phyloP scores from a whole-genome alignment of 2,329 filamentous ascomycete species.

The Neofusicoccum umdonicola region DNA sequence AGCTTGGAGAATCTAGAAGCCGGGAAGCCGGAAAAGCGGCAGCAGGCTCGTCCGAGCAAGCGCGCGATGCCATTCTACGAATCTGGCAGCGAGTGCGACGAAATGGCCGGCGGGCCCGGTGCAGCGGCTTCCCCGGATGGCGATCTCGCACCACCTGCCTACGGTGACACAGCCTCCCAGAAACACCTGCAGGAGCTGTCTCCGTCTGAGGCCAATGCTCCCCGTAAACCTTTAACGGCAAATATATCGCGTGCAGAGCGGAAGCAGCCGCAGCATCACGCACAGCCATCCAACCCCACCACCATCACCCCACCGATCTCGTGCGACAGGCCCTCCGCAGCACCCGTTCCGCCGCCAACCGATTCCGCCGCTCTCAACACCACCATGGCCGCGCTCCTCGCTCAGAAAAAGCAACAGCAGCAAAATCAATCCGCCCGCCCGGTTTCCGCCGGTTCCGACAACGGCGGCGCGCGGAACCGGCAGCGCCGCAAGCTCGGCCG shows the following conservation, averaged over 20 bases:
- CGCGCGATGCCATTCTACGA: conserved; percentile 7
- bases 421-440: background rate
- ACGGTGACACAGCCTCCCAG: background rate
- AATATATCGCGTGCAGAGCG: background rate
- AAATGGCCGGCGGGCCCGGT: background rate
- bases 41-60: background rate
- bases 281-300: background rate
- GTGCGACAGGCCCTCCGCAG: background rate
- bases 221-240: background rate
- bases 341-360: background rate
- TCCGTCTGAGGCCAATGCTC: conserved; percentile 1
- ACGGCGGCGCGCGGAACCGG: background rate
- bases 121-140: background rate
- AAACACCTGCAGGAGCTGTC: conserved; percentile 13
- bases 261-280: background rate
- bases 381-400: conserved; percentile 22
- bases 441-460: background rate
- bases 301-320: background rate
- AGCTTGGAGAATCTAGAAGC: background rate
- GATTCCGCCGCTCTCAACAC: conserved; percentile 14
- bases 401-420: conserved; percentile 19
- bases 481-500: conserved; percentile 13
- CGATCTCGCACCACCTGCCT: background rate
- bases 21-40: background rate
- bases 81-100: conserved; percentile 9